A percentile compares a stretch with the other conserved stretches of the same genome.
These are phyloP conservation scores for Neurospora tetrasperma DNA, from an alignment of 495 filamentous ascomycete genomes.

Conservation along the genomic window DNA sequence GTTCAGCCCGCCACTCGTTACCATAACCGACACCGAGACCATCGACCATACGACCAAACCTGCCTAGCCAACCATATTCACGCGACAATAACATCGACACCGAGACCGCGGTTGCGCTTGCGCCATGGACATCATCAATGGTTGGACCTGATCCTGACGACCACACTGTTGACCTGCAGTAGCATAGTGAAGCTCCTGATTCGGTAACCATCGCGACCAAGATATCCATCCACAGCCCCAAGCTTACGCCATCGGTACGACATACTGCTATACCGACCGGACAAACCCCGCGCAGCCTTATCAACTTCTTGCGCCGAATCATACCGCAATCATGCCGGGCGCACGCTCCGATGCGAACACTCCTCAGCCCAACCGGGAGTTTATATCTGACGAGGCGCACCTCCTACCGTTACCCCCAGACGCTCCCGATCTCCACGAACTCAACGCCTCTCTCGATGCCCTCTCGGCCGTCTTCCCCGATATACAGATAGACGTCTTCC, in stretches of 20 bases:
- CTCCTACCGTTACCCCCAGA: constrained; percentile 31
- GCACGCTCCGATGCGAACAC: background rate
- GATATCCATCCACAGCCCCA: background rate
- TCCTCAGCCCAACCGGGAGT: constrained; percentile 14
- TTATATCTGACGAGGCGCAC: constrained; percentile 38
- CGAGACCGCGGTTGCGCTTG: background rate
- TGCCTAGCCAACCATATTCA: background rate
- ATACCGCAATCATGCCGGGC: background rate
- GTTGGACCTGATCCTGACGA: background rate
- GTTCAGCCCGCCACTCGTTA: background rate
- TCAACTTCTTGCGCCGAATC: background rate
- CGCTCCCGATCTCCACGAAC: constrained; percentile 50
- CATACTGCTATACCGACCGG: background rate
- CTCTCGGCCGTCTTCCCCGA: constrained; percentile 78
- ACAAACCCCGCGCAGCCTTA: background rate
- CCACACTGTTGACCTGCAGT: background rate
- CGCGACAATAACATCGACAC: background rate
- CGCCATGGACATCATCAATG: background rate
- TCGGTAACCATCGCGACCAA: background rate
- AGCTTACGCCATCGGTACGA: background rate
- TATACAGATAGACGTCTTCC: constrained; percentile 81
- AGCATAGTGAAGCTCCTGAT: background rate
- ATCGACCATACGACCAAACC: background rate
- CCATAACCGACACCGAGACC: background rate
- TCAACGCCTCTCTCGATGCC: constrained; percentile 64